These are phyloP conservation scores for Monascus ruber DNA, from an alignment of 2,329 filamentous ascomycete species.

Conservation along the genomic window DNA sequence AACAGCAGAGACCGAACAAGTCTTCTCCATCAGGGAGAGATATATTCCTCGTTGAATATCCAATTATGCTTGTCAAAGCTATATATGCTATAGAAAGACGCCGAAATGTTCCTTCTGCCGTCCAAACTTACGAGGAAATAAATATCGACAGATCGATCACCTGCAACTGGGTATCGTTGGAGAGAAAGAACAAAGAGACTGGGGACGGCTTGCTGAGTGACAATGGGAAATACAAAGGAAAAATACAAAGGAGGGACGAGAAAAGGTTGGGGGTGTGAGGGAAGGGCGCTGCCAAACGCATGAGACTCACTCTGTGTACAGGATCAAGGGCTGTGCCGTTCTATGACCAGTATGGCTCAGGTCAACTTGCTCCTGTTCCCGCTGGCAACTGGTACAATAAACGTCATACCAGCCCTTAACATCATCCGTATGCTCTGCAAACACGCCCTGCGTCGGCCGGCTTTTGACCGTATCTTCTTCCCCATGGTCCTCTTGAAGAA, in stretches of 20 bases:
- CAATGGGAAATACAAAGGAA: too few species aligned
- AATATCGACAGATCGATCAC: slow-evolving; percentile 6
- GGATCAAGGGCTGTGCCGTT: slow-evolving; percentile 1
- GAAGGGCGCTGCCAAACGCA: slow-evolving; percentile 5
- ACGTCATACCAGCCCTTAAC: slow-evolving; percentile 46
- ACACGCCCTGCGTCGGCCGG: slow-evolving; percentile 17
- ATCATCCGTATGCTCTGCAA: slow-evolving; percentile 29
- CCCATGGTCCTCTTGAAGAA: slow-evolving; percentile 26
- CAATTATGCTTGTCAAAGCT: too few species aligned
- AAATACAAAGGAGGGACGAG: too few species aligned
- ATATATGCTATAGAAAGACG: too few species aligned
- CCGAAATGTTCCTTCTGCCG: too few species aligned
- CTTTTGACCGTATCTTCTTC: slow-evolving; percentile 12
- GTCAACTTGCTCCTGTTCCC: slow-evolving; percentile 27
- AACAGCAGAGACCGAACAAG: background rate
- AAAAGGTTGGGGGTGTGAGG: background rate
- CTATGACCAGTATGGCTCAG: slow-evolving; percentile 10
- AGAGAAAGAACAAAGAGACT: slow-evolving; percentile 5
- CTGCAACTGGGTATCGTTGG: slow-evolving; percentile 20
- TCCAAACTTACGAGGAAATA: too few species aligned
- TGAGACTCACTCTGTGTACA: slow-evolving; percentile 3
- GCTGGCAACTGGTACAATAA: slow-evolving; percentile 52
- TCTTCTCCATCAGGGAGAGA: too few species aligned
- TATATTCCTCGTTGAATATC: too few species aligned
- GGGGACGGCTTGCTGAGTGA: too few species aligned